These are phyloP conservation scores for Bonia amplexicaulis DNA, from an alignment of 176 grass and related monocot genomes.

Conservation along the genomic window DNA sequence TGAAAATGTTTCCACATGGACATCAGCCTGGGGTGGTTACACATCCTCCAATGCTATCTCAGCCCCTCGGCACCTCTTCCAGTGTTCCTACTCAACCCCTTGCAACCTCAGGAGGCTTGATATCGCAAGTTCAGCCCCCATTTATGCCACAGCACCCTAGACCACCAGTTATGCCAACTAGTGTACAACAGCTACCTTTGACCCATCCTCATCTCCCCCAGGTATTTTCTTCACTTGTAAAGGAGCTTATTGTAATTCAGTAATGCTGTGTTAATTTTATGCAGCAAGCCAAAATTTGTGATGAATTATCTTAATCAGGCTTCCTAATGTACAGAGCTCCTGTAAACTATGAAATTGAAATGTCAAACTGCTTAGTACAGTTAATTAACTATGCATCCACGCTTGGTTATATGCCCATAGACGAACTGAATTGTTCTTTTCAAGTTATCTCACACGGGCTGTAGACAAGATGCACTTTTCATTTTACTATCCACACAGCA, in stretches of 20 bases:
- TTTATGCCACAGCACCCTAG: slow-evolving; percentile 46
- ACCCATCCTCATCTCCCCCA: slow-evolving; percentile 49
- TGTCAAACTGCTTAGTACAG: background rate
- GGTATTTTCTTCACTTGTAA: slow-evolving; percentile 38
- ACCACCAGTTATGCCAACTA: slow-evolving; percentile 36
- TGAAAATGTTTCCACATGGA: slow-evolving; percentile 38
- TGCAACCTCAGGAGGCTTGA: slow-evolving; percentile 48
- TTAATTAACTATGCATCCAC: background rate
- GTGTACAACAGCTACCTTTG: slow-evolving; percentile 44
- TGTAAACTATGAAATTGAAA: slow-evolving; percentile 12
- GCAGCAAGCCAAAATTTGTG: background rate
- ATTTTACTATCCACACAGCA: background rate
- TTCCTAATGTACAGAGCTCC: background rate
- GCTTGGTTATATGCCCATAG: background rate
- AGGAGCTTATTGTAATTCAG: background rate
- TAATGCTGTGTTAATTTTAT: background rate
- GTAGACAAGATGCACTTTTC: slow-evolving; percentile 3
- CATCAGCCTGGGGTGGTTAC: slow-evolving; percentile 26
- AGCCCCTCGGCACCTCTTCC: slow-evolving; percentile 43
- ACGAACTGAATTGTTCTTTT: background rate
- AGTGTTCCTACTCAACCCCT: slow-evolving; percentile 39
- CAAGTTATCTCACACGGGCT: background rate
- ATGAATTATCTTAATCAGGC: background rate
- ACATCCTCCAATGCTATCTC: slow-evolving; percentile 37
- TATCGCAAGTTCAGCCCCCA: slow-evolving; percentile 46